Percentiles rank a stretch among this genome's conserved stretches.
phyloP scores from a whole-genome alignment of 768 basidiomycete genomes.

The Boletellus emodensis region DNA sequence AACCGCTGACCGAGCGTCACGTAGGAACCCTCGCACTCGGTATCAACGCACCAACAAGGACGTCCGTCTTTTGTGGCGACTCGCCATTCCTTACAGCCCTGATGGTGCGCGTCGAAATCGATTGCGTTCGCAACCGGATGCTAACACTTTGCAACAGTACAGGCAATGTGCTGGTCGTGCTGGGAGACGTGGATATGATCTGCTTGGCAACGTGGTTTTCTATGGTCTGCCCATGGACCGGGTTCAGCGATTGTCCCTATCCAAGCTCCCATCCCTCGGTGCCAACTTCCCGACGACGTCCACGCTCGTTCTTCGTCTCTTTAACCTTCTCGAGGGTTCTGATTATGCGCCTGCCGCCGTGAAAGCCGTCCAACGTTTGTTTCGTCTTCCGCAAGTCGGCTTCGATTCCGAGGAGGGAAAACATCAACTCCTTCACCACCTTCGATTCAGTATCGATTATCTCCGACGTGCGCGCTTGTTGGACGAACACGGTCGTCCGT shows the following conservation, averaged over 20 bases:
- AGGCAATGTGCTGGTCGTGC: constrained; percentile 74
- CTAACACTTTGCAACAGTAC: constrained; percentile 39
- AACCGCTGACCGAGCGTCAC: not conserved
- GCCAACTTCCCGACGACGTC: constrained; percentile 66
- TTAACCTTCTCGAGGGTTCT: constrained; percentile 64
- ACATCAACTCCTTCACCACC: constrained; percentile 58
- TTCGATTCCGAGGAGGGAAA: constrained; percentile 52
- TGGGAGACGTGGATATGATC: constrained; percentile 67
- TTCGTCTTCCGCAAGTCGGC: constrained; percentile 56
- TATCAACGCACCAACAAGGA: constrained; percentile 71
- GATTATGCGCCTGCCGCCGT: constrained; percentile 45
- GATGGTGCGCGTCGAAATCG: constrained; percentile 38
- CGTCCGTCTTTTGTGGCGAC: constrained; percentile 60
- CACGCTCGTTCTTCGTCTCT: constrained; percentile 59
- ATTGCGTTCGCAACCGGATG: not conserved
- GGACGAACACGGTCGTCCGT: constrained; percentile 49
- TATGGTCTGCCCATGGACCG: constrained; percentile 63
- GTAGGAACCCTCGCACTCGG: constrained; percentile 68
- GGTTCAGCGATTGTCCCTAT: constrained; percentile 60
- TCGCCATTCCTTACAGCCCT: constrained; percentile 59
- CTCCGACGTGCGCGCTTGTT: constrained; percentile 55
- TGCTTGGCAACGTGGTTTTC: constrained; percentile 69
- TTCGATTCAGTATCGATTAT: constrained; percentile 71
- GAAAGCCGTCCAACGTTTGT: constrained; percentile 47
- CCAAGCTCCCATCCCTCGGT: constrained; percentile 56